Evolutionary conservation across 176 grass and related monocot species (phyloP), one percentile per base, ranked within the genome.

Genomic region (bread wheat (Triticum aestivum)): DNA sequence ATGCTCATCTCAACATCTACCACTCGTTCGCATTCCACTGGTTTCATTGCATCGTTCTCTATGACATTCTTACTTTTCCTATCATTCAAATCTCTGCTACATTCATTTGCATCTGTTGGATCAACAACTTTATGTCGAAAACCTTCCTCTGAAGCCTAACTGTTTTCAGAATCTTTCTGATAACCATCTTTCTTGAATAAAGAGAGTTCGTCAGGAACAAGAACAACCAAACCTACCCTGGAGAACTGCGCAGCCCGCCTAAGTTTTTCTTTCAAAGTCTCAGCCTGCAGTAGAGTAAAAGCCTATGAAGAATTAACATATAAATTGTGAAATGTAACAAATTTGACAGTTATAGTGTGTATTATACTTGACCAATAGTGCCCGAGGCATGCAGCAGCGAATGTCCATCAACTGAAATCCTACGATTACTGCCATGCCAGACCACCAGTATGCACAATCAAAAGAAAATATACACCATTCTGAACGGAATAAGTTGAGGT

Each of bases 351-450:
- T 77, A 45, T 14, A 11, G 32, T 32, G 65, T 58, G 34, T 51
- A 42, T 35, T 87, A 85, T 91, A 97, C 95, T 86, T 90, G 74
- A 79, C 92, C 92, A 33, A 95, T 97, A 86, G 91, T 93, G 42
- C 92, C 92, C 27, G 91, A 95, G 86, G 95, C 85, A 83, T 79
- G 89, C 12, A 95, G 85, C 85, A 97, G 65, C 35, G 89, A 91
- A 89, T 89, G 65, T 65, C 58, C 91, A 86, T 86, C 71, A 83
- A 90, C 92, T 32, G 79, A 80, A 76, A 98, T 90, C 87, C 85
- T 95, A 81, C 90, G 86, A 69, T 92, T 90, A 93, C 93, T 98
- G 54, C 61, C 12, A 12, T 24, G 38, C 39, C 3, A 18, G 20
- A 49, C 38, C 61, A 86, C 24, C 23, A 56, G 66, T 11, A 73